Base-by-base conservation (phyloP, 2,329 filamentous ascomycete species). In the Fusarium multiceps region DNA sequence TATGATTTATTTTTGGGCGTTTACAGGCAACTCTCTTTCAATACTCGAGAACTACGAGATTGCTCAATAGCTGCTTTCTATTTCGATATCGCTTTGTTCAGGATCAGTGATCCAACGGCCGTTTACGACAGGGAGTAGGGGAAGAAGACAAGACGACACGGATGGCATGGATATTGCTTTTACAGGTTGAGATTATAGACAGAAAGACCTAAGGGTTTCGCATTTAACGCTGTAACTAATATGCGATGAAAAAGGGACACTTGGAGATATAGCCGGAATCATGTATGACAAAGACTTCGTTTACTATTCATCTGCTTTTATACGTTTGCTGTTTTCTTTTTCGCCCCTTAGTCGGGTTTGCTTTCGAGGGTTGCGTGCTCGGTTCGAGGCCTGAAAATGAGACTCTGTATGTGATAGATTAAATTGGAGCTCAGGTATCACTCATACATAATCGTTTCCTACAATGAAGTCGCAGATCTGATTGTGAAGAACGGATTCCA, bases 181-280 rank as follows among this genome's bases (percentile, higher is more conserved):
- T 65, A 75, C 71, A 67, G 75, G 69, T 69, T 75, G 77, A 78
- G 72, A 78, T 64, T 72, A 80, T 78, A 80, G 78, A 80, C 74
- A 78, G 74, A 80, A 71, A 78, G 70, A 78, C 49, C 55, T 65
- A 58, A 71, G 69, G 64, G 49, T 70, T 70, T 71, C 69, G 72
- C 74, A 78, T 76, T 72, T 73, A 76, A 64, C 73, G 71, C 53
- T 80, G 78, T 79, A 79, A 75, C 72, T 79, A 79, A 79, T 80
- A 78, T 74, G 75, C 73, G 71, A 78, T 66, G 63, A 77, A 78
- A 78, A 79, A 70, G 71, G 74, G 68, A 66, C 68, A 70, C 70
- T 43, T 62, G 62, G 76, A 75, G 77, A 60, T 77, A 78, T 74
- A 72, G 70, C 67, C 66, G 71, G 73, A 69, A 69, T 71, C 69